A percentile compares a stretch with the other conserved stretches of the same genome.
Evolutionary conservation across 306 rosid genomes (phyloP).

Genomic region (Prunus kanzakura): DNA sequence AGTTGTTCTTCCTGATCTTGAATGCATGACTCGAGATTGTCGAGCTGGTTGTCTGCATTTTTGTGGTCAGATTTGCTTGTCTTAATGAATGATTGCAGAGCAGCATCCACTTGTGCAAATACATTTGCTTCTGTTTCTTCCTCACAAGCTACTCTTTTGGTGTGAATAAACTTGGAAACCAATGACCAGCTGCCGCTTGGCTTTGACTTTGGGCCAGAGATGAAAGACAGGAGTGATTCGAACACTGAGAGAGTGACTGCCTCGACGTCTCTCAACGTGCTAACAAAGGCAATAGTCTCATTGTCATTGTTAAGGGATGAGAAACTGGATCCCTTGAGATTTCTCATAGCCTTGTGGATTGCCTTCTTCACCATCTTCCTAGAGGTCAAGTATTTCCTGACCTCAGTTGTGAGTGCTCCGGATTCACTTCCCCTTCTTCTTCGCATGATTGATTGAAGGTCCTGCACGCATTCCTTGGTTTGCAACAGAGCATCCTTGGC

Average conservation of each 20-base stretch:
- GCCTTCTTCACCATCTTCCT: conserved; percentile 29
- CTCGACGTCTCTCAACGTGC: too few species aligned
- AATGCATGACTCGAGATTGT: conserved; percentile 23
- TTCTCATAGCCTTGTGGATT: conserved; percentile 2
- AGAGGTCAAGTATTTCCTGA: conserved; percentile 20
- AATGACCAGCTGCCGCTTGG: conserved; percentile 21
- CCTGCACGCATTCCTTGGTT: conserved; percentile 17
- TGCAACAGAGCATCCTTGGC: conserved; percentile 30
- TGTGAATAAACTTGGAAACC: conserved; percentile 1
- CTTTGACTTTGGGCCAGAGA: conserved; percentile 20
- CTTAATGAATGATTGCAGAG: not conserved
- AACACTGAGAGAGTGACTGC: conserved; percentile 10
- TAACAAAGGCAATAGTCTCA: too few species aligned
- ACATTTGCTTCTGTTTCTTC: conserved; percentile 2
- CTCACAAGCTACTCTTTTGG: not conserved
- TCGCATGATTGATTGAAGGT: conserved; percentile 26
- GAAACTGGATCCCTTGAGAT: not conserved
- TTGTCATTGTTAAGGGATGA: not conserved
- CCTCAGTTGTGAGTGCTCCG: conserved; percentile 9
- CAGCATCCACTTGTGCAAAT: conserved; percentile 2
- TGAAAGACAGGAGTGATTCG: conserved; percentile 24
- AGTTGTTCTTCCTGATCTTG: conserved; percentile 24
- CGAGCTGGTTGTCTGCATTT: not conserved
- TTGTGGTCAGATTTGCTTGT: not conserved
- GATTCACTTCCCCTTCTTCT: conserved; percentile 11